phyloP scores from a whole-genome alignment of 768 basidiomycete genomes.

The Psilocybe tampanensis region DNA sequence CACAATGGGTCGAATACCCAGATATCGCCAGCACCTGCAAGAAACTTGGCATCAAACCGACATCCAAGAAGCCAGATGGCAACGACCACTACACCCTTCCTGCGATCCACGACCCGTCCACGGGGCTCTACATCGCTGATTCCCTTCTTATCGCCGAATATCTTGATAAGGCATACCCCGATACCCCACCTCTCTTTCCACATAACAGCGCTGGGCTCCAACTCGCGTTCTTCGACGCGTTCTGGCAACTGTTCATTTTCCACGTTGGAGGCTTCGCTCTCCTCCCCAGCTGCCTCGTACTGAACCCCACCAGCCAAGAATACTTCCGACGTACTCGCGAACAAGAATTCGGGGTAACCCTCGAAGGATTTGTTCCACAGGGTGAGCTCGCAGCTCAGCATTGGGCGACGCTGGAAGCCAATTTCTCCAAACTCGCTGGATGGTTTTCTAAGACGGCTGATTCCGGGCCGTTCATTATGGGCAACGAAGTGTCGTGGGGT shows the following conservation, averaged over 20 bases:
- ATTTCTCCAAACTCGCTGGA: slow-evolving; percentile 21
- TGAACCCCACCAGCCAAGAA: slow-evolving; percentile 18
- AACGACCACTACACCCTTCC: slow-evolving; percentile 40
- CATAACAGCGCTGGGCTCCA: slow-evolving; percentile 19
- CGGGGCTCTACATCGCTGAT: slow-evolving; percentile 35
- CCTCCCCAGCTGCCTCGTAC: not conserved
- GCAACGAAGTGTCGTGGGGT: slow-evolving; percentile 33
- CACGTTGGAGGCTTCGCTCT: slow-evolving; percentile 7
- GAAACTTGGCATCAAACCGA: slow-evolving; percentile 34
- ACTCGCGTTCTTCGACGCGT: not conserved
- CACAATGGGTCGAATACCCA: slow-evolving; percentile 46
- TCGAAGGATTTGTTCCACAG: slow-evolving; percentile 35
- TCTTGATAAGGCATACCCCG: slow-evolving; percentile 45
- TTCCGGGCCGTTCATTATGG: slow-evolving; percentile 33
- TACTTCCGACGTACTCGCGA: slow-evolving; percentile 39
- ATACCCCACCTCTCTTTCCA: slow-evolving; percentile 26
- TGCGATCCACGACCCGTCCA: slow-evolving; percentile 40
- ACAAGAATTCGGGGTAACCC: slow-evolving; percentile 27
- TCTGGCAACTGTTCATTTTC: not conserved
- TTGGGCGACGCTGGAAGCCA: slow-evolving; percentile 35
- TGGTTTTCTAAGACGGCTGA: slow-evolving; percentile 28
- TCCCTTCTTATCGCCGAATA: slow-evolving; percentile 46
- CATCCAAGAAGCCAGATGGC: slow-evolving; percentile 29
- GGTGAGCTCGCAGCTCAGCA: slow-evolving; percentile 28
- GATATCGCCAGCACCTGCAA: slow-evolving; percentile 38